Base-by-base conservation (phyloP, 768 basidiomycete genomes). In the Trametes meyenii region DNA sequence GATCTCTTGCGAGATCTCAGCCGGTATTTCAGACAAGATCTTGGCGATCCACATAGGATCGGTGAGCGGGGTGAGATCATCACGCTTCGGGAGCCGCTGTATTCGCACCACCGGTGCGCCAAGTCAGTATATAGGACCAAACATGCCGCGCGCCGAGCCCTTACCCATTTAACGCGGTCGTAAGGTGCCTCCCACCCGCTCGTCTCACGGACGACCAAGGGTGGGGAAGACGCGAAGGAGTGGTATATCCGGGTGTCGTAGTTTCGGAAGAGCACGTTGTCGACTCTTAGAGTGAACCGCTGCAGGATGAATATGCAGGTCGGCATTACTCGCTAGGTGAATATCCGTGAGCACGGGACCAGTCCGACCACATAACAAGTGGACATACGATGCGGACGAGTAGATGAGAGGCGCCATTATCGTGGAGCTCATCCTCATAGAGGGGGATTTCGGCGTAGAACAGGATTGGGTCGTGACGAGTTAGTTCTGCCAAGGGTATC, bases 381-480 rank as follows among this genome's bases (percentile, higher is more conserved):
- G 39, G 8, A 58, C 44, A 39, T 21, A 82, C 96, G 60, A 98
- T 93, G 68, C 95, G 81, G 48, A 94, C 89, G 26, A 94, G 82
- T 1, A 94, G 74, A 33, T 86, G 83, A 0, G 95, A 95, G 6
- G 92, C 86, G 0, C 97, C 97, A 70, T 98, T 98, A 71, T 99
- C 97, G 70, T 98, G 95, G 46, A 98, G 79, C 73, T 99, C 97
- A 72, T 98, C 95, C 70, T 99, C 96, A 71, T 92, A 98, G 5
- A 98, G 76, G 0, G 94, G 92, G 1, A 98, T 85, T 68, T 98
- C 96, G 7, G 96, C 94, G 70, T 96, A 98, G 75, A 96, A 99
- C n/a, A 98, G 78, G 66, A 98, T 98, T 16, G 97, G 97, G 74
- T 98, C 96, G 59, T 87, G 92, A 26, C 91, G 84, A 11, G 88